Percentiles rank a stretch among this genome's conserved stretches.
These are phyloP conservation scores for Kalaharituber pfeilii DNA, from an alignment of 2,329 filamentous ascomycete species.

Conservation along the genomic window DNA sequence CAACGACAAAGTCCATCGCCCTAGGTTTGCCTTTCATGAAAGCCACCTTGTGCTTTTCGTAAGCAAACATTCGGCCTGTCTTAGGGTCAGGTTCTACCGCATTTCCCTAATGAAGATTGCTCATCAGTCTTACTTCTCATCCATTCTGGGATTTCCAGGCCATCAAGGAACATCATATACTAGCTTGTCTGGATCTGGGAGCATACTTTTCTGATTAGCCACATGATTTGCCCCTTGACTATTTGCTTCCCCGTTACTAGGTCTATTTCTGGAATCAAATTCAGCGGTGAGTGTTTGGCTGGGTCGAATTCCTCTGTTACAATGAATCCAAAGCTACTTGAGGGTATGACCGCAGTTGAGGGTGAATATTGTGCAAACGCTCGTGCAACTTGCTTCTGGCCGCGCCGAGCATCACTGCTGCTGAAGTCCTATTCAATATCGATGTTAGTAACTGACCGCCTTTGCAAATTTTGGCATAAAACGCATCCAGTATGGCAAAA, in stretches of 20 bases:
- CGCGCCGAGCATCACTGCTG: neutral
- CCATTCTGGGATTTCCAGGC: too few relatives aligned
- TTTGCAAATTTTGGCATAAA: neutral
- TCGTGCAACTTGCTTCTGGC: neutral
- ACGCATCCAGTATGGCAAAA: neutral
- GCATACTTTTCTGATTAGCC: neutral
- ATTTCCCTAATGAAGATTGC: too few relatives aligned
- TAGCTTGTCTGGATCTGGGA: neutral
- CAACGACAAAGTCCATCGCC: too few relatives aligned
- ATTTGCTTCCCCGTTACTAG: neutral
- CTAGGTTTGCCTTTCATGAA: too few relatives aligned
- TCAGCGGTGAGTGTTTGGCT: neutral
- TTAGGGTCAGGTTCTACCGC: too few relatives aligned
- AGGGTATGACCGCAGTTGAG: neutral
- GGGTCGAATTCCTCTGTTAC: neutral
- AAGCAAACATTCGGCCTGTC: too few relatives aligned
- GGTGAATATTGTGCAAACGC: neutral
- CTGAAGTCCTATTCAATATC: neutral
- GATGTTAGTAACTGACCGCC: too few relatives aligned
- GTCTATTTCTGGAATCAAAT: neutral
- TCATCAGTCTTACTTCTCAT: too few relatives aligned
- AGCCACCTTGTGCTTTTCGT: too few relatives aligned
- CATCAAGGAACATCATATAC: too few relatives aligned
- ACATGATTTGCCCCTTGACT: neutral
- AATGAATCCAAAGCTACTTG: neutral